These are phyloP conservation scores for Suillus tomentosus DNA, from an alignment of 768 basidiomycete species.

Conservation along the genomic window DNA sequence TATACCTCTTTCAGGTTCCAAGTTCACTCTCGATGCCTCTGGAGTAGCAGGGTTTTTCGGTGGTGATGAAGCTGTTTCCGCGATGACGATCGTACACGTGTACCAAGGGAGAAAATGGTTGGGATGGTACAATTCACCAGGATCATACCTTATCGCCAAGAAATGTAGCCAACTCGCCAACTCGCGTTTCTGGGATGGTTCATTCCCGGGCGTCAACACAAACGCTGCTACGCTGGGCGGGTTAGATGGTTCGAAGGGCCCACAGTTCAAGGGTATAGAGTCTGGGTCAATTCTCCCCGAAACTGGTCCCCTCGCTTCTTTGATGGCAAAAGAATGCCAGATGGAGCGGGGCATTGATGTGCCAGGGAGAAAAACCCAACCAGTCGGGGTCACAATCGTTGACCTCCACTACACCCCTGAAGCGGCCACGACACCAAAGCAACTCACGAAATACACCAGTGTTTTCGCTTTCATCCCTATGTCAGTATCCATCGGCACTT, in stretches of 20 bases:
- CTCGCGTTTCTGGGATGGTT: slow-evolving; percentile 35
- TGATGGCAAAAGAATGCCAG: slow-evolving; percentile 30
- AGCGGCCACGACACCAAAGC: slow-evolving; percentile 20
- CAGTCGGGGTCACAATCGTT: slow-evolving; percentile 31
- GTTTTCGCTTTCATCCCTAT: slow-evolving; percentile 35
- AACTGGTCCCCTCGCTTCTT: slow-evolving; percentile 33
- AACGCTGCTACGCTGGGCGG: slow-evolving; percentile 36
- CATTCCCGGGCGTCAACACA: slow-evolving; percentile 36
- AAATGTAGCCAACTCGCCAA: slow-evolving; percentile 35
- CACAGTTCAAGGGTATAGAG: slow-evolving; percentile 33
- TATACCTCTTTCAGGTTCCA: slow-evolving; percentile 20
- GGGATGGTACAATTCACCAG: slow-evolving; percentile 42
- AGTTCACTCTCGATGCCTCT: slow-evolving; percentile 32
- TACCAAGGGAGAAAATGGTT: slow-evolving; percentile 35
- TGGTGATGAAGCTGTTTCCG: slow-evolving; percentile 40
- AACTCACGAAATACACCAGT: slow-evolving; percentile 22
- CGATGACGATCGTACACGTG: slow-evolving; percentile 40
- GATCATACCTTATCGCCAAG: slow-evolving; percentile 38
- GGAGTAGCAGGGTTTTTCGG: slow-evolving; percentile 41
- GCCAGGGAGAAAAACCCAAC: slow-evolving; percentile 26
- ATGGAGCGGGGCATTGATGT: slow-evolving; percentile 18
- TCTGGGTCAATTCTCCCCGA: slow-evolving; percentile 34
- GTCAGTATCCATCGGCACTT: slow-evolving; percentile 28
- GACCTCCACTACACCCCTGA: slow-evolving; percentile 28
- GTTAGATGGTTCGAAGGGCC: slow-evolving; percentile 33